Evolutionary conservation across 768 basidiomycete genomes (phyloP).

Genomic region (Leucosporidium creatinivorum): DNA sequence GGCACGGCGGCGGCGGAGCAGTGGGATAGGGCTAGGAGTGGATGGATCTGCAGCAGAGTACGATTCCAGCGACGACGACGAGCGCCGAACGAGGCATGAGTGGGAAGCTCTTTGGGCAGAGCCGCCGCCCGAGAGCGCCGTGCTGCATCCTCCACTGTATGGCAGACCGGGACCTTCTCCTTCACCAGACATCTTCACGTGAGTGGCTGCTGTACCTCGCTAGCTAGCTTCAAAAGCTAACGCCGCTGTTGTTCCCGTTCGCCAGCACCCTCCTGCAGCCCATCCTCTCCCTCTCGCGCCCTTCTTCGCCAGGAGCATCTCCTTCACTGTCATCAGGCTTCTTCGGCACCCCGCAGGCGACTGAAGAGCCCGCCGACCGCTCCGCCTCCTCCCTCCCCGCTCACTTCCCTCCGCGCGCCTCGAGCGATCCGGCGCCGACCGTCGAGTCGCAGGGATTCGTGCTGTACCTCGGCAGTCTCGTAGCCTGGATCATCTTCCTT

Average conservation of each 20-base stretch:
- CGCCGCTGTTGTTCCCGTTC: background rate
- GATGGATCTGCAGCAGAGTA: background rate
- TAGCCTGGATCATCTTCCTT: slow-evolving; percentile 69
- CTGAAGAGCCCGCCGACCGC: background rate
- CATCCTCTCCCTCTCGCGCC: slow-evolving; percentile 24
- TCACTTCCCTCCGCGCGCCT: slow-evolving; percentile 27
- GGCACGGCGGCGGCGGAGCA: background rate
- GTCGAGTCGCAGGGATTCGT: slow-evolving; percentile 30
- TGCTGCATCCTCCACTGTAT: slow-evolving; percentile 26
- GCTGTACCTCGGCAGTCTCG: slow-evolving; percentile 73
- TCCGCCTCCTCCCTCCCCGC: slow-evolving; percentile 25
- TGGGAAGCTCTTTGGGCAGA: background rate
- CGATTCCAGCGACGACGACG: background rate
- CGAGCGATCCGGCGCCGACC: slow-evolving; percentile 29
- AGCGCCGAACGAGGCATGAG: background rate
- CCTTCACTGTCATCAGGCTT: background rate
- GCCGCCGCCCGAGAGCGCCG: background rate
- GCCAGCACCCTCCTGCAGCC: slow-evolving; percentile 23
- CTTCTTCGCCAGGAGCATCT: background rate
- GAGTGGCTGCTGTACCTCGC: background rate
- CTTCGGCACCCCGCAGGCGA: background rate
- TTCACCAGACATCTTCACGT: slow-evolving; percentile 23
- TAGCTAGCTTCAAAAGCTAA: too few species aligned
- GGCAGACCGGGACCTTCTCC: slow-evolving; percentile 4
- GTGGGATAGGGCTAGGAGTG: background rate